Evolutionary conservation across 345 rosid genomes (phyloP), one percentile per base, ranked within the genome.

Genomic region (Syzygium jambos): DNA sequence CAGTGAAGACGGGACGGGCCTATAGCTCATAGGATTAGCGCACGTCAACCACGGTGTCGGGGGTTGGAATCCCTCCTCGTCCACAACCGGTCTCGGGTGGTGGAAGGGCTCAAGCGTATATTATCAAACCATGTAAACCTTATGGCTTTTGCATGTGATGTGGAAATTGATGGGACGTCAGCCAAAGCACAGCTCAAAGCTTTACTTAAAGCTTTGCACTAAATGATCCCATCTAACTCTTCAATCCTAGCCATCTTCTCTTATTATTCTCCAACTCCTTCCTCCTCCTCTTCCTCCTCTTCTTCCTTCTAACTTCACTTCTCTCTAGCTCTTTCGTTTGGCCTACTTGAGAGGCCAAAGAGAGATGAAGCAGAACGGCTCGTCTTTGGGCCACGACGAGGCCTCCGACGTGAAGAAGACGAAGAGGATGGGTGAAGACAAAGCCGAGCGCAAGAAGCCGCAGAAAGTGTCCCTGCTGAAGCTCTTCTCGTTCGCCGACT

Each of bases 401-500:
- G 93, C 89, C 25, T 63, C 88, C 19, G 88, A 88, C 49, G 78
- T 41, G 85, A 86, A 61, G 90, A 89, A 57, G 87, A 43, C 46
- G 46, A 56, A 49, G 85, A 86, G 17, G 53, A 78, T 88, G 80
- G 86, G 91, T 11, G 87, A 89, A 14, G 51, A 85, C 27, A 88
- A 87, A 77, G 87, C 78, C 51, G 85, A 11, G 38, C 55, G 53
- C 59, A 85, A 86, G 65, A 86, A 91, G 61, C 85, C 84, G 12
- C 53, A 63, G 19, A 93, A 89, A 52, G 99, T 96, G 56, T 46
- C 96, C 29, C 85, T 95, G 77, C 59, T 95, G 14, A 98, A 98
- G 86, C 88, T 98, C 15, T 98, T 98, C 90, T 89, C 94, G 8
- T 98, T 95, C 86, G 99, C 99, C 0, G 99, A 98, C 86, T 92